Evolutionary conservation across 2,329 filamentous ascomycete species (phyloP), one percentile per base, ranked within the genome.

Genomic region (Aspergillus sp.): DNA sequence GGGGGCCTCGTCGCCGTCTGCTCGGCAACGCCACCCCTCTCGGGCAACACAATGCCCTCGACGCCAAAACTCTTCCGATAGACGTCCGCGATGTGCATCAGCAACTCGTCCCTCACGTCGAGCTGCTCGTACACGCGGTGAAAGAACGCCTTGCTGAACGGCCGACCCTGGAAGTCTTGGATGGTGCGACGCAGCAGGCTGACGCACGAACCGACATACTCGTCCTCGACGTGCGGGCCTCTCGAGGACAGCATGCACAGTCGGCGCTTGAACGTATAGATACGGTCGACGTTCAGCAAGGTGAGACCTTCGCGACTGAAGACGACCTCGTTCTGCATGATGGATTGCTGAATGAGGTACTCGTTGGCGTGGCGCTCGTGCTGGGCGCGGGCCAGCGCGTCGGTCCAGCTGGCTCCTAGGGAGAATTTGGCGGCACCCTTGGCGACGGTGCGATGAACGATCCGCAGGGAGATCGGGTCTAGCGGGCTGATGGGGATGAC

Each of bases 231-330:
- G n/a, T 69, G 68, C 50, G 67, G 66, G 3, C 66, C 69, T 14
- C 62, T 64, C 18, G 58, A 63, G 4, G 77, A 76, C 12, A 79
- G 69, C 6, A 75, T 69, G 57, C 73, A 77, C 7, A 80, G 70
- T 16, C 75, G 69, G 31, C 75, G 75, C 60, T 80, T 80, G 61
- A 80, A 73, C 14, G 73, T 78, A 58, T 78, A 79, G 57, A 80
- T 76, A 45, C 77, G 76, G 65, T 80, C 77, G 63, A 79, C 75
- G 55, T 74, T 78, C 11, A 80, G 69, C 7, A 80, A 63, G 0
- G 77, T 78, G 36, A 80, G 65, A 2, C 77, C 78, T 59, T 80
- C 78, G 49, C 76, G 73, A 57, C 73, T 76, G 67, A 78, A 79
- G 36, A 79, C 68, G 36, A 79, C 72, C 55, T 80, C 76, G 57